Evolutionary conservation across 2,329 filamentous ascomycete genomes (phyloP), one percentile per base, ranked within the genome.

Genomic region (Microsporum canis): DNA sequence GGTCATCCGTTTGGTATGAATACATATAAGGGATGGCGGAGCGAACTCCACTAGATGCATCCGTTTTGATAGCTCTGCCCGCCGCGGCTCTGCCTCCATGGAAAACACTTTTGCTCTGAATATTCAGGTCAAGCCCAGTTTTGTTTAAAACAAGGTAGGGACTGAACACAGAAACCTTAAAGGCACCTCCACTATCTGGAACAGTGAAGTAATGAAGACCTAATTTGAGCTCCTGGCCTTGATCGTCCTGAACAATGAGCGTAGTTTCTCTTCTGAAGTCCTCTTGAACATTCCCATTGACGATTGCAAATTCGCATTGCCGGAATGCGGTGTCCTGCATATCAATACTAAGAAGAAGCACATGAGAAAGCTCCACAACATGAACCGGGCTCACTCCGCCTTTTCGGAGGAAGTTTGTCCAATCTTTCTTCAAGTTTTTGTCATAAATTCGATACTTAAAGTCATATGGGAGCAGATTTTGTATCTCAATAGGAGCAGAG

Each of bases 391-490:
- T 99, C 61, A 97, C 87, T 12, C 95, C 95, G 31, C 95, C 94
- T 74, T 96, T 97, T 61, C 94, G 85, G 55, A 99, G 78, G 76
- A 99, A 99, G 72, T 99, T 99, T 3, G 90, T 95, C 94, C 94
- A 99, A 72, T 99, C 94, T 72, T 95, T 96, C 79, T 92, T 95
- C 0, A 91, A 96, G 72, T 96, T 95, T 77, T 95, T 96, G 78
- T 99, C 94, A 70, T 97, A 99, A 60, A 99, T 97, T 60, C 92
- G 86, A 73, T 99, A 99, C 75, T 99, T 97, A 84, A 99, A 99
- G 74, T 99, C 94, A 71, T 94, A 97, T 0, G 94, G 94, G 41
- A 99, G 77, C 49, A 99, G 78, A 66, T 99, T 99, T 73, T 99
- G 92, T 3, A 99, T 82, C 57, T 96, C 92, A 12, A 99, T 84